These are phyloP conservation scores for Paratinospora sagittata DNA, from an alignment of 164 flowering plant species.

Conservation along the genomic window DNA sequence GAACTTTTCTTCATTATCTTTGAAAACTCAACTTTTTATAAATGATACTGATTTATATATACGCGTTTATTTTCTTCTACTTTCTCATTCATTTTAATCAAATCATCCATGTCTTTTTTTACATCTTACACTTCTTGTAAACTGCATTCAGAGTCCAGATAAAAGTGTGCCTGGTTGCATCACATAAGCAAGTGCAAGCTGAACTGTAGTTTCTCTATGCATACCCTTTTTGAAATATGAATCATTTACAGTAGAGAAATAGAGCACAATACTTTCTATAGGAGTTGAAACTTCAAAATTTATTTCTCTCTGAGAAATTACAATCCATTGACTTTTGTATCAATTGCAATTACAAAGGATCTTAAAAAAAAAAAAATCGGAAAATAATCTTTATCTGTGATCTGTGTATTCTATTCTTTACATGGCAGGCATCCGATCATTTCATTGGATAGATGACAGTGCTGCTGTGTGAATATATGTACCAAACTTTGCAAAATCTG, in stretches of 20 bases:
- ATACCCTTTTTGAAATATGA: background rate
- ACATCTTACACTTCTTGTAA: no score
- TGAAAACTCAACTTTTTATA: no score
- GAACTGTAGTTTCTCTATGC: background rate
- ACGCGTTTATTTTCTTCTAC: no score
- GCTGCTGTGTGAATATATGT: no score
- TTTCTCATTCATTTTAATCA: no score
- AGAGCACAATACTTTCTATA: background rate
- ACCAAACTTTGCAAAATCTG: no score
- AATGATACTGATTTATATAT: no score
- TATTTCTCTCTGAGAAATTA: background rate
- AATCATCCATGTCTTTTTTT: no score
- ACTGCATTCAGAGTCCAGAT: background rate
- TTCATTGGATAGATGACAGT: background rate
- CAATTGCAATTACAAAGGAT: background rate
- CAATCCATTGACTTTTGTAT: background rate
- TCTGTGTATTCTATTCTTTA: background rate
- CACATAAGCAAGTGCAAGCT: no score
- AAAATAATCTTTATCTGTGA: background rate
- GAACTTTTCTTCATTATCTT: no score
- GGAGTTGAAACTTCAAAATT: background rate
- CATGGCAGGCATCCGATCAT: background rate
- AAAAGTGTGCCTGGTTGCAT: no score
- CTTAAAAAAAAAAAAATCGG: background rate
- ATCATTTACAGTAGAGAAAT: background rate